These are phyloP conservation scores for Strobilomyces dryophilus DNA, from an alignment of 768 basidiomycete genomes.

Conservation along the genomic window DNA sequence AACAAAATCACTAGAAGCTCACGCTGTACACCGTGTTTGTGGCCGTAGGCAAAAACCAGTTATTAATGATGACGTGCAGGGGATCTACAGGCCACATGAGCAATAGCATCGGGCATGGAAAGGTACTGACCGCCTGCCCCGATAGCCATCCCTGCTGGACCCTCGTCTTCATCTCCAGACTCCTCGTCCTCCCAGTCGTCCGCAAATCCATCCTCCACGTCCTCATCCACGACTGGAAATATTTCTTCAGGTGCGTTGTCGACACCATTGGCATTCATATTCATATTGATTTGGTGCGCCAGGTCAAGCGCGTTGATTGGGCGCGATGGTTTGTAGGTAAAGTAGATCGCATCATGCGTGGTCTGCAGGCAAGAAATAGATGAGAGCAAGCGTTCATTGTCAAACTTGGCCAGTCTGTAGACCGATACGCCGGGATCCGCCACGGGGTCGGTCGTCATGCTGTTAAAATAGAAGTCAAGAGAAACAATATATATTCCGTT, in stretches of 20 bases:
- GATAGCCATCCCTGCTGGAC: not conserved
- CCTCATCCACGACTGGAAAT: conserved; percentile 5
- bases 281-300: not conserved
- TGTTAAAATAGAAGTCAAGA: conserved; percentile 20
- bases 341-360: conserved; percentile 46
- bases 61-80: not conserved
- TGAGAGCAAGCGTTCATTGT: conserved; percentile 15
- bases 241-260: not conserved
- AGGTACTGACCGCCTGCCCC: conserved; percentile 12
- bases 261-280: not conserved
- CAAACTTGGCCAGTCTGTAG: conserved; percentile 1
- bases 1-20: conserved; percentile 15
- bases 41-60: conserved; percentile 6
- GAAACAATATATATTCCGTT: conserved; percentile 27
- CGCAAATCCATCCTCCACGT: conserved; percentile 7
- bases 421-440: conserved; percentile 30
- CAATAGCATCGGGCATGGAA: not conserved
- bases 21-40: conserved; percentile 25
- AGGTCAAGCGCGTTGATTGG: not conserved
- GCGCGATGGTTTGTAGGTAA: conserved; percentile 33
- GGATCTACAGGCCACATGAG: conserved; percentile 4
- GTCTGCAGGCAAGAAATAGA: conserved; percentile 51
- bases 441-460: conserved; percentile 26
- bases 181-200: conserved; percentile 15
- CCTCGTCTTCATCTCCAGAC: conserved; percentile 17